A percentile compares a stretch with the other conserved stretches of the same genome.
Evolutionary conservation across 1,284 basidiomycete genomes (phyloP).

Genomic region (Ustilago tritici): DNA sequence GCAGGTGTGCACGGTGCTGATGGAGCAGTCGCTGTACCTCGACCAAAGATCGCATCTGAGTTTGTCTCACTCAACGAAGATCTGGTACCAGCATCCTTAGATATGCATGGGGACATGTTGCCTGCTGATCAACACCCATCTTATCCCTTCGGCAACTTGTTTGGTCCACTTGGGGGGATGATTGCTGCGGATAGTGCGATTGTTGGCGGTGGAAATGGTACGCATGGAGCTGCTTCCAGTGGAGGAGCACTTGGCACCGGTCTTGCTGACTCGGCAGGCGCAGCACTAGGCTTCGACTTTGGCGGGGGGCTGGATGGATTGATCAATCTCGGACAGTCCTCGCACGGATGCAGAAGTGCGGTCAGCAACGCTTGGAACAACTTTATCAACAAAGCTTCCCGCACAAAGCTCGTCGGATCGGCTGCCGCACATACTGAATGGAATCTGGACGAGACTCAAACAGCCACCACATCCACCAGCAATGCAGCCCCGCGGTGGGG

Average conservation of each 20-base stretch:
- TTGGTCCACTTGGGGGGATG: conserved; percentile 37
- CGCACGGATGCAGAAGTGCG: conserved; percentile 37
- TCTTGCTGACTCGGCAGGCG: conserved; percentile 31
- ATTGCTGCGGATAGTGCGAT: conserved; percentile 48
- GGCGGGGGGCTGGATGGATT: conserved; percentile 40
- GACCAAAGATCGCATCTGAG: conserved; percentile 42
- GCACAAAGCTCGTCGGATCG: conserved; percentile 41
- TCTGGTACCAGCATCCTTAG: conserved; percentile 54
- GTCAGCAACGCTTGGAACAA: conserved; percentile 37
- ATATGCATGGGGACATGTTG: conserved; percentile 60
- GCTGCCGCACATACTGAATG: conserved; percentile 14
- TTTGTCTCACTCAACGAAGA: conserved; percentile 54
- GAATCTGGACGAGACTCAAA: conserved; percentile 11
- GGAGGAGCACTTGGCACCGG: conserved; percentile 4
- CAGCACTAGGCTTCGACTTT: conserved; percentile 32
- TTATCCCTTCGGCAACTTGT: conserved; percentile 60
- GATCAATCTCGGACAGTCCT: conserved; percentile 32
- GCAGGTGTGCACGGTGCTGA: conserved; percentile 11
- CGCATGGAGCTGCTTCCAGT: not conserved
- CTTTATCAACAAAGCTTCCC: conserved; percentile 45
- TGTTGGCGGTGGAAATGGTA: conserved; percentile 24
- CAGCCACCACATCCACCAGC: not conserved
- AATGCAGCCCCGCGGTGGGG: not conserved
- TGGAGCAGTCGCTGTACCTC: conserved; percentile 23
- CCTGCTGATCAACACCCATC: conserved; percentile 63